phyloP scores from a whole-genome alignment of 164 flowering plant genomes.

The Berberis vulgaris region DNA sequence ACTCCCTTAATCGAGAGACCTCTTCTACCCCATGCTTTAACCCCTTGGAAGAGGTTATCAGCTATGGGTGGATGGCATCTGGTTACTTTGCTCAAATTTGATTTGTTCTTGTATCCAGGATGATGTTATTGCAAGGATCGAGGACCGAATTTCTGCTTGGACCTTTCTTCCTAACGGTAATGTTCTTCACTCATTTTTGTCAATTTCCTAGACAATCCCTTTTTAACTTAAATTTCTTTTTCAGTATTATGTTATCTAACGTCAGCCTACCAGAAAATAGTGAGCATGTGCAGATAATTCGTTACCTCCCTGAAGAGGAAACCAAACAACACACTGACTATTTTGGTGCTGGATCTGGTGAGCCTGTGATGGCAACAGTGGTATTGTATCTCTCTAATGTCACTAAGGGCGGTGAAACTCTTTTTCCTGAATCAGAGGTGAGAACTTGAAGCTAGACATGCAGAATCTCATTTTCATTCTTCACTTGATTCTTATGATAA shows the following conservation, averaged over 20 bases:
- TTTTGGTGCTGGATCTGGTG: conserved; percentile 22
- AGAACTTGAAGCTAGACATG: conserved; percentile 11
- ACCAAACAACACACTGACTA: conserved; percentile 27
- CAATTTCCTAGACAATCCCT: not conserved
- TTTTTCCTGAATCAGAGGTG: conserved; percentile 64
- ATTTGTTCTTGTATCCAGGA: conserved; percentile 33
- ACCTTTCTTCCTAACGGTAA: conserved; percentile 82
- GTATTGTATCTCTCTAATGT: conserved; percentile 69
- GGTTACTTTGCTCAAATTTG: not conserved
- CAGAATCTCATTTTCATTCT: too few relatives aligned
- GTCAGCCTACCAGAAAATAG: conserved; percentile 41
- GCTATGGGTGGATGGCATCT: too few relatives aligned
- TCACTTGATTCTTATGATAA: too few relatives aligned
- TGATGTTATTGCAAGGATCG: conserved; percentile 46
- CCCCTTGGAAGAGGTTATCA: too few relatives aligned
- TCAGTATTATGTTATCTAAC: too few relatives aligned
- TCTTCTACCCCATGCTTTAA: too few relatives aligned
- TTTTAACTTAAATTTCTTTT: too few relatives aligned
- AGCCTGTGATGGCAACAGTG: conserved; percentile 59
- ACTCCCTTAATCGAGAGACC: too few relatives aligned
- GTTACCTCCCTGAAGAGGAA: conserved; percentile 30
- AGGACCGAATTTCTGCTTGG: conserved; percentile 78
- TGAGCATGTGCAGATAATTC: conserved; percentile 39
- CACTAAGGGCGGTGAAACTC: conserved; percentile 56
- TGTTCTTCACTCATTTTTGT: conserved; percentile 2